These are phyloP conservation scores for Penicillium freii DNA, from an alignment of 2,329 filamentous ascomycete genomes.

Conservation along the genomic window DNA sequence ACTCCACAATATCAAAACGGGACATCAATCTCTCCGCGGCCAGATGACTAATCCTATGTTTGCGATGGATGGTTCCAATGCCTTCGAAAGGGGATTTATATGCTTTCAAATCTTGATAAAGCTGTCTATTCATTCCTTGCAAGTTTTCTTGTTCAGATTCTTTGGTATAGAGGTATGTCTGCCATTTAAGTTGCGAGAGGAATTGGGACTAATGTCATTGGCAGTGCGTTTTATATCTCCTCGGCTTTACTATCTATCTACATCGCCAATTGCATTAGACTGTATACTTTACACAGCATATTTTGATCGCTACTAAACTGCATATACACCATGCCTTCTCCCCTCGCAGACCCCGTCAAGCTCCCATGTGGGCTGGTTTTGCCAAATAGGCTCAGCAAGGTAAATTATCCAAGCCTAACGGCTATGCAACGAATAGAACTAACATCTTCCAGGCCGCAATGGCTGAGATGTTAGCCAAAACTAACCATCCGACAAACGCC, in stretches of 20 bases:
- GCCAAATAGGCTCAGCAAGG: constrained; percentile 55
- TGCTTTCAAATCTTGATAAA: neutral
- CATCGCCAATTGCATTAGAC: neutral
- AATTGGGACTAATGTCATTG: neutral
- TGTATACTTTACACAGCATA: neutral
- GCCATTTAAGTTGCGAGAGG: neutral
- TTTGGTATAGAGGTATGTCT: neutral
- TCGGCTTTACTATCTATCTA: neutral
- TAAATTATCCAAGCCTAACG: neutral
- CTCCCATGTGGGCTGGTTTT: constrained; percentile 57
- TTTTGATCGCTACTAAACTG: neutral
- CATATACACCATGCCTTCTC: constrained; percentile 22
- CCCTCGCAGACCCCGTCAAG: constrained; percentile 46
- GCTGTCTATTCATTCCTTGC: neutral
- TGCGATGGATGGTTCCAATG: too few species aligned
- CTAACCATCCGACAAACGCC: constrained; percentile 45
- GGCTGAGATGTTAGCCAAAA: constrained; percentile 46
- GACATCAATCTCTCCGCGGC: constrained; percentile 18
- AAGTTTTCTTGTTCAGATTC: neutral
- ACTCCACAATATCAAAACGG: constrained; percentile 1
- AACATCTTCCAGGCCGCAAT: constrained; percentile 42
- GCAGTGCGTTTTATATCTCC: neutral
- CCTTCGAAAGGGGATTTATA: neutral
- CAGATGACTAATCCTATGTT: neutral
- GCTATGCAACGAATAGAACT: neutral